Conservation (phyloP, 2,329 filamentous ascomycete species). For the Phialocephala sp. region DNA sequence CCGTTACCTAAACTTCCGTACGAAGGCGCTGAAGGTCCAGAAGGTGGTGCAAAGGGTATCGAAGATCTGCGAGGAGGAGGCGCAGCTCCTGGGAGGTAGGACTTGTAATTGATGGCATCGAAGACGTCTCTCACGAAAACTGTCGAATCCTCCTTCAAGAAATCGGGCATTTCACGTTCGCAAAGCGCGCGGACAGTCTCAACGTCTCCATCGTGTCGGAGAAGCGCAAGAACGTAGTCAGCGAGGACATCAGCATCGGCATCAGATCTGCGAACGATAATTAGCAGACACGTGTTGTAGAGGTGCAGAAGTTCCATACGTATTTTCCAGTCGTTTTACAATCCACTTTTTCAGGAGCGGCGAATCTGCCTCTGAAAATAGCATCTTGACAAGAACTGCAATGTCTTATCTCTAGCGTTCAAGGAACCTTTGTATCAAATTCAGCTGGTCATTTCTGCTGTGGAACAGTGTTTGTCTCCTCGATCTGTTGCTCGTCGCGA, state of each 20-base stretch:
- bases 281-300: constrained; percentile 13
- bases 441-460: constrained; percentile 22
- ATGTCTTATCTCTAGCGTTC: background rate
- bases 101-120: constrained; percentile 64
- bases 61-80: constrained; percentile 44
- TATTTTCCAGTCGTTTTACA: constrained; percentile 76
- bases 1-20: constrained; percentile 36
- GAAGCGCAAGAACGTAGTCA: constrained; percentile 81
- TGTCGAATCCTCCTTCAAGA: constrained; percentile 69
- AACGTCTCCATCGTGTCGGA: constrained; percentile 71
- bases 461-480: constrained; percentile 16
- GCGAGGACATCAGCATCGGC: constrained; percentile 82
- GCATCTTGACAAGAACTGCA: constrained; percentile 50
- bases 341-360: constrained; percentile 76
- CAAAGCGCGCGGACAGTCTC: constrained; percentile 71
- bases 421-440: background rate
- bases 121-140: constrained; percentile 76
- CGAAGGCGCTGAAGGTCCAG: constrained; percentile 31
- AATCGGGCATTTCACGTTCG: constrained; percentile 75
- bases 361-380: constrained; percentile 67
- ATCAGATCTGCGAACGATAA: constrained; percentile 62
- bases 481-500: constrained; percentile 14
- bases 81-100: constrained; percentile 61
- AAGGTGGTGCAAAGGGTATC: constrained; percentile 30
- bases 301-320: constrained; percentile 54